A percentile compares a stretch with the other conserved stretches of the same genome.
These are phyloP conservation scores for Syncephalastrum contaminatum DNA, from an alignment of 371 early-diverging fungal species.

Conservation along the genomic window DNA sequence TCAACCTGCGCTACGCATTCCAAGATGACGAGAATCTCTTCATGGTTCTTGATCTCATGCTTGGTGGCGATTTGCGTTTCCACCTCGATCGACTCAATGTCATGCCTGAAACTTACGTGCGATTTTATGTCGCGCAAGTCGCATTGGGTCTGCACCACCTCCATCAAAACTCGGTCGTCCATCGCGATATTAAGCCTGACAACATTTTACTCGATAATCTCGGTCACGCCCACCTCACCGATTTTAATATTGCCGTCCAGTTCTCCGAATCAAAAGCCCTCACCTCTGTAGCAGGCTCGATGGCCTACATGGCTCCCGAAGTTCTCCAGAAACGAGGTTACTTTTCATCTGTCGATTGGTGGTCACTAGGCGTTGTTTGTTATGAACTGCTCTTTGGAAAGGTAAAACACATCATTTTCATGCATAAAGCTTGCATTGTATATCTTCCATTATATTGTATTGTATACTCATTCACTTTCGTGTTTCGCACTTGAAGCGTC, in stretches of 20 bases:
- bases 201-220: constrained; percentile 81
- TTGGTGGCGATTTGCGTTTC: constrained; percentile 88
- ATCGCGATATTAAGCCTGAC: constrained; percentile 87
- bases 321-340: constrained; percentile 69
- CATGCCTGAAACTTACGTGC: constrained; percentile 68
- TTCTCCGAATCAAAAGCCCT: constrained; percentile 56
- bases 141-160: constrained; percentile 68
- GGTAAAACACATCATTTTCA: constrained; percentile 31
- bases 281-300: constrained; percentile 68
- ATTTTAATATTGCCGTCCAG: constrained; percentile 84
- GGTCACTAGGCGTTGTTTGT: constrained; percentile 83
- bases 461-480: constrained; percentile 6
- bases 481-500: constrained; percentile 50
- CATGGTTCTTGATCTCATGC: constrained; percentile 76
- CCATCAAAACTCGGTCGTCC: constrained; percentile 59
- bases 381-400: constrained; percentile 80
- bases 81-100: constrained; percentile 64
- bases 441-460: background rate
- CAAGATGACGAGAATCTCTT: constrained; percentile 79
- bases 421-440: background rate
- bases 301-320: constrained; percentile 82
- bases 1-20: constrained; percentile 75
- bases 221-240: constrained; percentile 85
- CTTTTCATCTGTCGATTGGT: constrained; percentile 76
- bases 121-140: constrained; percentile 76